Percentiles rank a stretch among this genome's conserved stretches.
These are phyloP conservation scores for Taxawa tesnikishii DNA, from an alignment of 2,329 filamentous ascomycete species.

Conservation along the genomic window DNA sequence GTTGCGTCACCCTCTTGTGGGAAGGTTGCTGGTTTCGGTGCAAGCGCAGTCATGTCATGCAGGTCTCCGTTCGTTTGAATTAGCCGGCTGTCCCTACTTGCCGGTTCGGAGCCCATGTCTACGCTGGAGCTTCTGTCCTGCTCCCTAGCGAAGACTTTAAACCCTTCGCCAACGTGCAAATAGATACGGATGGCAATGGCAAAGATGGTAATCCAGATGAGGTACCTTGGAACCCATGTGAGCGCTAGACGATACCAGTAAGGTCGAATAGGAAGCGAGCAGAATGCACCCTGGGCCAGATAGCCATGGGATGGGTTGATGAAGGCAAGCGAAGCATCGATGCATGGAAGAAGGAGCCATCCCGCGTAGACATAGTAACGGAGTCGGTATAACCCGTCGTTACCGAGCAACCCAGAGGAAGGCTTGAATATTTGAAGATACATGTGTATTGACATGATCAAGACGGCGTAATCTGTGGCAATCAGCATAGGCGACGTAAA, in stretches of 20 bases:
- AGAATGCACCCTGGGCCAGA: slow-evolving; percentile 52
- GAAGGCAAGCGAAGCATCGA: slow-evolving; percentile 53
- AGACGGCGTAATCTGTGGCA: slow-evolving; percentile 50
- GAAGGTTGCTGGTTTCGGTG: too few relatives aligned
- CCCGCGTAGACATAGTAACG: slow-evolving; percentile 46
- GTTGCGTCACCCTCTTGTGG: background rate
- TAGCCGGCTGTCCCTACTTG: background rate
- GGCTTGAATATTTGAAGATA: slow-evolving; percentile 59
- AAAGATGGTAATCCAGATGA: slow-evolving; percentile 54
- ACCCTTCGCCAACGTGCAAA: slow-evolving; percentile 44
- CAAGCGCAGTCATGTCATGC: slow-evolving; percentile 3
- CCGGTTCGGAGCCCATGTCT: background rate
- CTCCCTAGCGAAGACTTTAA: slow-evolving; percentile 24
- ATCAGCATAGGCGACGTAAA: slow-evolving; percentile 11
- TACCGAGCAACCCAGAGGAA: slow-evolving; percentile 24
- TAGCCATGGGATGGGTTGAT: slow-evolving; percentile 43
- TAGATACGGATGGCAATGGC: slow-evolving; percentile 59
- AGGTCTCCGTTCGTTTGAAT: background rate
- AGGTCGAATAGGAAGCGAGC: slow-evolving; percentile 54
- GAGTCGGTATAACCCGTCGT: slow-evolving; percentile 57
- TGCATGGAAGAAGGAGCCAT: slow-evolving; percentile 45
- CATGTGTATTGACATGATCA: slow-evolving; percentile 63
- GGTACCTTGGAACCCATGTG: slow-evolving; percentile 62
- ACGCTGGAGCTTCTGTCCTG: slow-evolving; percentile 12
- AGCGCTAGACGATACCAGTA: slow-evolving; percentile 58